Evolutionary conservation across 169 alveolate genomes (phyloP), one percentile per base, ranked within the genome.

Genomic region (Eimeria necatrix): DNA sequence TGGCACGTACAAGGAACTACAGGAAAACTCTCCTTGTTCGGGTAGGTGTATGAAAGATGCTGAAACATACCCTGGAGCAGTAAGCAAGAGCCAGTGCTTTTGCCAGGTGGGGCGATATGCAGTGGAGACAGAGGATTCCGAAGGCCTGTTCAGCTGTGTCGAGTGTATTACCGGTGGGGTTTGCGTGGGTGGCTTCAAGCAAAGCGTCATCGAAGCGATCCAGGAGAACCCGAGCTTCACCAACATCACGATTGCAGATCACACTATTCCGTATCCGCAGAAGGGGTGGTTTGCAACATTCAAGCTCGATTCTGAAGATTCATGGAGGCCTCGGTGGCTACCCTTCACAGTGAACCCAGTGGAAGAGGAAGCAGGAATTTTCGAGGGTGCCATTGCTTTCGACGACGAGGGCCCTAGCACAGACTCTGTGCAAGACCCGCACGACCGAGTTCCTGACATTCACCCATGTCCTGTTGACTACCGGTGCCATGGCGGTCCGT

Each of bases 61-160:
- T n/a, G 94, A 88, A 64, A 90, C 95, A 68, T 61, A 87, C n/a
- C 95, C 93, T 22, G 96, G 96, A n/a, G 95, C 96, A 16, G 91
- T 94, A 53, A 61, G 89, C 73, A 90, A 88, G 89, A 73, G 71
- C 88, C 96, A 94, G 91, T 94, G 96, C 64, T 94, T 94, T 56
- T 94, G 96, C 71, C 87, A 94, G 70, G 94, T 94, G 52, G 96
- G 96, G 22, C 81, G 90, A 49, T 94, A 94, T 70, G 94, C 94
- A 12, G 89, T 94, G 60, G 93, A 74, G 61, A 70, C 93, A 46
- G 83, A 61, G 20, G 93, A 86, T n/a, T n/a, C 92, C 22, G 94
- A 88, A 18, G 95, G 88, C 51, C 24, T 73, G 51, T 68, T 94
- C 76, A 71, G 93, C 41, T 94, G 96, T 26, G 93, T 87, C 53